Evolutionary conservation across 208 protist genomes (phyloP).

Genomic region (Porcisia deanei): DNA sequence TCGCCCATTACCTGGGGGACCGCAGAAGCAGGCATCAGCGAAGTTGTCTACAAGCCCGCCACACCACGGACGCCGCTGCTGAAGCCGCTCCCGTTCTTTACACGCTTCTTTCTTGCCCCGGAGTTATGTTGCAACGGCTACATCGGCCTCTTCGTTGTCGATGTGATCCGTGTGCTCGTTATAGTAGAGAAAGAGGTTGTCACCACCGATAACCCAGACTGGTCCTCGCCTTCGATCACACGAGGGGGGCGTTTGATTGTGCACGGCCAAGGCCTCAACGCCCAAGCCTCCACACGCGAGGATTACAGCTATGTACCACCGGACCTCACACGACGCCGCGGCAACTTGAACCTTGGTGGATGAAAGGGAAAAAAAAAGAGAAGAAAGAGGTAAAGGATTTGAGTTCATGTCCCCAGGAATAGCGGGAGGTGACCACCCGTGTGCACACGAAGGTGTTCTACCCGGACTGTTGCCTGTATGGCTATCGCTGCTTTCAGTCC

Average conservation of each 20-base stretch:
- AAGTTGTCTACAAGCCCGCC: not conserved
- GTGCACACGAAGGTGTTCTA: not conserved
- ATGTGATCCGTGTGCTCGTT: slow-evolving; percentile 69
- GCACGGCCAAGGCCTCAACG: slow-evolving; percentile 48
- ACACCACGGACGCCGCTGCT: slow-evolving; percentile 7
- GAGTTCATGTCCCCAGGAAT: not conserved
- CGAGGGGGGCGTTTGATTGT: slow-evolving; percentile 33
- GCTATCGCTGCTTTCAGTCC: too few relatives aligned
- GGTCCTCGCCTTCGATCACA: slow-evolving; percentile 36
- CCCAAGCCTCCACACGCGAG: slow-evolving; percentile 40
- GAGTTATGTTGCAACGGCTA: slow-evolving; percentile 55
- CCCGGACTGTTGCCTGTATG: not conserved
- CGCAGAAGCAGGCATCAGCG: not conserved
- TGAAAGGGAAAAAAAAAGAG: not conserved
- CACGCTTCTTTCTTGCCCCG: slow-evolving; percentile 73
- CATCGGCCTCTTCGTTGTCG: slow-evolving; percentile 68
- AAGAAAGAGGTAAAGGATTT: not conserved
- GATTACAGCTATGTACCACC: slow-evolving; percentile 34
- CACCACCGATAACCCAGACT: slow-evolving; percentile 40
- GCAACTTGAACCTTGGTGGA: not conserved
- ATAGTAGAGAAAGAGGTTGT: slow-evolving; percentile 61
- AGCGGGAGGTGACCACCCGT: not conserved
- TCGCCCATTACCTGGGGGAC: not conserved
- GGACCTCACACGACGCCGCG: slow-evolving; percentile 11
- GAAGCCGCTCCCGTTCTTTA: slow-evolving; percentile 36